These are phyloP conservation scores for Dillenia suffruticosa DNA, from an alignment of 164 flowering plant species.

Conservation along the genomic window DNA sequence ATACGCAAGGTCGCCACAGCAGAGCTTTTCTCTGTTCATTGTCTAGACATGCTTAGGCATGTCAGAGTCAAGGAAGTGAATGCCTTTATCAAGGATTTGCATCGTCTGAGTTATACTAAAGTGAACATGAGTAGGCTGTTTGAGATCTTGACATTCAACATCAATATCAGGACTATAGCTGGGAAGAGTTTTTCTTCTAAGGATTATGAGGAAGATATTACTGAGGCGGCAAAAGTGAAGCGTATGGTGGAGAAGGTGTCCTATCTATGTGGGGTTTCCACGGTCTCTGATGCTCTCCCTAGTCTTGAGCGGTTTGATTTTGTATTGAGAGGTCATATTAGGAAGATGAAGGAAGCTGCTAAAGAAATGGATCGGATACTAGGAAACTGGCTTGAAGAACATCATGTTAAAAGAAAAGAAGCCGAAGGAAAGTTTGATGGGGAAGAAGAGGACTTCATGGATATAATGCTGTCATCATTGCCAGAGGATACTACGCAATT, in stretches of 20 bases:
- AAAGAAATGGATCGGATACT: constrained; percentile 10
- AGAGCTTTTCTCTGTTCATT: constrained; percentile 22
- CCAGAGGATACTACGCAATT: constrained; percentile 3
- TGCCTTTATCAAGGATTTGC: constrained; percentile 11
- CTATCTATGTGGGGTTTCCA: constrained; percentile 23
- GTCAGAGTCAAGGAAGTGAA: constrained; percentile 13
- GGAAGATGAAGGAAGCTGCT: constrained; percentile 8
- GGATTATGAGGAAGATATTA: not conserved
- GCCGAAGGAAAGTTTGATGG: not conserved
- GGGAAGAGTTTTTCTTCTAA: constrained; percentile 19
- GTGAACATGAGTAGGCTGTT: constrained; percentile 13
- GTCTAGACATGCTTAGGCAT: constrained; percentile 18
- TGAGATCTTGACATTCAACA: constrained; percentile 19
- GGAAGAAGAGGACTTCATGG: constrained; percentile 13
- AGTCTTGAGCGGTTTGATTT: constrained; percentile 16
- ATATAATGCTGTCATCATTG: constrained; percentile 14
- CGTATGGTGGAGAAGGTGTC: constrained; percentile 17
- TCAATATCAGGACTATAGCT: constrained; percentile 17
- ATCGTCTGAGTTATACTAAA: not conserved
- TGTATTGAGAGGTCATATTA: constrained; percentile 4
- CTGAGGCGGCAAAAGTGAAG: constrained; percentile 6
- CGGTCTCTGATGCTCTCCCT: constrained; percentile 13
- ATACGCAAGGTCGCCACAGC: constrained; percentile 23
- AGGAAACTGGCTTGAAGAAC: constrained; percentile 13
- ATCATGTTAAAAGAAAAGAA: constrained; percentile 7